Conservation (phyloP, 805 yeast species). For the Candida berthetii region DNA sequence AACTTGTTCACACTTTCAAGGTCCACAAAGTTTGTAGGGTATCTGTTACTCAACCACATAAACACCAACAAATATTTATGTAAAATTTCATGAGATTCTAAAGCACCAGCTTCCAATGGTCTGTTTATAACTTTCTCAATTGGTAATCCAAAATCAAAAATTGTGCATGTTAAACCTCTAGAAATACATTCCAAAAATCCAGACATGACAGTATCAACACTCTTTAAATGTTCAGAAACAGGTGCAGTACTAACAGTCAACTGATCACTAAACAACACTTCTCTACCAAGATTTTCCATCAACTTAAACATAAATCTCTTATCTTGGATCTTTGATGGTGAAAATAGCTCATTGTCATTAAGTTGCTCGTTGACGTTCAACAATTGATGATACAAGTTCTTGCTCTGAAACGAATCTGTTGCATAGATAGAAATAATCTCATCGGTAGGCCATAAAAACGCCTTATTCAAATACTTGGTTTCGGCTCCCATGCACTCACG, state of each 20-base stretch:
- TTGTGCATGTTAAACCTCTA: not conserved
- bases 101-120: conserved; percentile 1
- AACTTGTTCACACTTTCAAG: conserved; percentile 66
- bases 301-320: no score
- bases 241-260: conserved; percentile 38
- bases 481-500: not conserved
- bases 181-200: not conserved
- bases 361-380: not conserved
- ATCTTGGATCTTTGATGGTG: conserved; percentile 41
- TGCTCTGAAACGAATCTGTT: not conserved
- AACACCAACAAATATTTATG: conserved; percentile 65
- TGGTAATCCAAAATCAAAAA: not conserved
- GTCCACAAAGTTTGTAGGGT: conserved; percentile 77
- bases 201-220: not conserved
- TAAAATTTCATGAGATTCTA: conserved; percentile 45
- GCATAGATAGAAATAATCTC: not conserved
- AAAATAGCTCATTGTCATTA: conserved; percentile 25
- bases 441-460: not conserved
- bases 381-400: not conserved
- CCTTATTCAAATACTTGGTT: not conserved
- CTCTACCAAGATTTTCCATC: no score
- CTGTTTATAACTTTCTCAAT: not conserved
- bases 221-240: not conserved
- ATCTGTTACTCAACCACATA: conserved; percentile 84
- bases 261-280: conserved; percentile 47